A percentile compares a stretch with the other conserved stretches of the same genome.
phyloP scores from a whole-genome alignment of 257 asterid species.

The Schizonepeta tenuifolia region DNA sequence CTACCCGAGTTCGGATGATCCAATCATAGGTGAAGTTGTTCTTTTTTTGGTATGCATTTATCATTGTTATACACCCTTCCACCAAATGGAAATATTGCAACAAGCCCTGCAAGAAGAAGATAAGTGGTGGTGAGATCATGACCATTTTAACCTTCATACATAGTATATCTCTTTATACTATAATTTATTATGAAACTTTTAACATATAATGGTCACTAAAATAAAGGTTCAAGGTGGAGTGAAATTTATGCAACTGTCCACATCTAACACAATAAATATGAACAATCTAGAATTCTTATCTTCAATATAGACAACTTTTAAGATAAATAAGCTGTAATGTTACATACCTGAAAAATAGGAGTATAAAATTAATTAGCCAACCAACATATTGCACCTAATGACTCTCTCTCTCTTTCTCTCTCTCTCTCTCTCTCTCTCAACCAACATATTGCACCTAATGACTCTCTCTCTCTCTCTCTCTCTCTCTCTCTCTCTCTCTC shows the following conservation, averaged over 20 bases:
- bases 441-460: neutral
- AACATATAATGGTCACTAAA: neutral
- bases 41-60: conserved; percentile 55
- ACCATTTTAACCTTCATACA: conserved; percentile 21
- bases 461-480: neutral
- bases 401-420: neutral
- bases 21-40: conserved; percentile 88
- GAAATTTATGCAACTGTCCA: neutral
- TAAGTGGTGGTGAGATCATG: conserved; percentile 20
- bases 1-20: conserved; percentile 89
- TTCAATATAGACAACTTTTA: neutral
- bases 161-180: neutral
- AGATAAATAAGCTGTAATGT: neutral
- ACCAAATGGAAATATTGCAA: conserved; percentile 88
- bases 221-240: neutral
- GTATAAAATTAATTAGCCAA: conserved; percentile 5
- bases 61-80: conserved; percentile 84
- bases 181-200: neutral
- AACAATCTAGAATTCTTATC: neutral
- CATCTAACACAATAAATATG: conserved; percentile 3
- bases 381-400: neutral
- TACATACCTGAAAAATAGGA: neutral
- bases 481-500: neutral
- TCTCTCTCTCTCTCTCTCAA: neutral
- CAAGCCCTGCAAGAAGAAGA: conserved; percentile 60